A percentile compares a stretch with the other conserved stretches of the same genome.
These are phyloP conservation scores for Pseudozyma tsukubaensis DNA, from an alignment of 1,284 basidiomycete genomes.

Conservation along the genomic window DNA sequence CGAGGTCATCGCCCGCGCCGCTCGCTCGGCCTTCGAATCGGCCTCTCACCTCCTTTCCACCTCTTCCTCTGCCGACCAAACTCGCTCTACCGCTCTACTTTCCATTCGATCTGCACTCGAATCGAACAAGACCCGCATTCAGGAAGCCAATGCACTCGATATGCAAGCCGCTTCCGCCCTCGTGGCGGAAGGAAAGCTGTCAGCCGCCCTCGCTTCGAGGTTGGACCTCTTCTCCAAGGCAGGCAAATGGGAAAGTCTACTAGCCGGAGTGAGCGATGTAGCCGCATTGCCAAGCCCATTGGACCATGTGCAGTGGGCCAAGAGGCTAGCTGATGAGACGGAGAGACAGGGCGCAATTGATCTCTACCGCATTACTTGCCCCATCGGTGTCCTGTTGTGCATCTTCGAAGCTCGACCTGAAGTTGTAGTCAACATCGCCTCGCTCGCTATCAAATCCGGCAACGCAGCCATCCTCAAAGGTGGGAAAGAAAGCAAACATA, in stretches of 20 bases:
- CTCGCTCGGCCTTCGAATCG: slow-evolving; percentile 48
- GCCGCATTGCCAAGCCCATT: slow-evolving; percentile 86
- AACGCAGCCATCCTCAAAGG: slow-evolving; percentile 69
- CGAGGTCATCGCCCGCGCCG: slow-evolving; percentile 39
- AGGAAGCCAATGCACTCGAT: slow-evolving; percentile 57
- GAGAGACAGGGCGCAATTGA: slow-evolving; percentile 76
- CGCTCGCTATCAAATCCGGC: slow-evolving; percentile 96
- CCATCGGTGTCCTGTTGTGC: slow-evolving; percentile 94
- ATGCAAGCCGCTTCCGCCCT: slow-evolving; percentile 75
- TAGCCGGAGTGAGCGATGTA: slow-evolving; percentile 89
- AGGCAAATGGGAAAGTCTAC: slow-evolving; percentile 94
- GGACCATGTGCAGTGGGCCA: slow-evolving; percentile 87
- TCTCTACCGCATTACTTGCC: slow-evolving; percentile 92
- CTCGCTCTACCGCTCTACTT: slow-evolving; percentile 46
- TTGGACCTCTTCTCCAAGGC: slow-evolving; percentile 81
- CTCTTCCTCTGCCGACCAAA: slow-evolving; percentile 39
- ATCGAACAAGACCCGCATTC: slow-evolving; percentile 40
- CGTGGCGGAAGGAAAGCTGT: slow-evolving; percentile 84
- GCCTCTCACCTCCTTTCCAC: slow-evolving; percentile 34
- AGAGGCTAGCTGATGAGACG: slow-evolving; percentile 76
- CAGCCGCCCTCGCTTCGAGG: slow-evolving; percentile 82
- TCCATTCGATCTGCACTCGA: slow-evolving; percentile 56
- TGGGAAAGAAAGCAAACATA: slow-evolving; percentile 60
- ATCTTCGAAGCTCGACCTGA: slow-evolving; percentile 98
- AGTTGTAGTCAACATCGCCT: slow-evolving; percentile 96